Evolutionary conservation across 2,329 filamentous ascomycete genomes (phyloP), one percentile per base, ranked within the genome.

Genomic region (Akanthomyces dipterigenus): DNA sequence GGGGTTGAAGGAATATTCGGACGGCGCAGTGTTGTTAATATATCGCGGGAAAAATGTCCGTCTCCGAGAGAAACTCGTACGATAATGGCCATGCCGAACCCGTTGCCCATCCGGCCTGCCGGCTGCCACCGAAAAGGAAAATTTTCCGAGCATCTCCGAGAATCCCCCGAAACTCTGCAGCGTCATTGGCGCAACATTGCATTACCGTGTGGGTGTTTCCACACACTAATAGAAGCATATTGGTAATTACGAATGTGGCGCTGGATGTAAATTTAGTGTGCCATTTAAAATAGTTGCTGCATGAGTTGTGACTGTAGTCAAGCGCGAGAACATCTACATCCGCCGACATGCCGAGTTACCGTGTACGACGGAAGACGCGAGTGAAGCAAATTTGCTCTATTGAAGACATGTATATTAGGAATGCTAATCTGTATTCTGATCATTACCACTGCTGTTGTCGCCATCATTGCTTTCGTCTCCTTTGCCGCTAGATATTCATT

Each of bases 21-120:
- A 36, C 34, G 45, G 45, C 24, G 26, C 12, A n/a, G 24, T 43
- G 36, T 45, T 34, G 38, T 53, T 51, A 18, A 60, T 60, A 60
- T 60, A 60, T 51, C 34, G 48, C 26, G 48, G 4, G 48, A 48
- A 34, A 40, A 22, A 14, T 24, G 26, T 2, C 24, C 11, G 28
- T 20, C 11, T 46, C 58, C 49, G 58, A 22, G 54, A 60, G 49
- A 60, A 60, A 60, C 48, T 60, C 58, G 58, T 60, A 60, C 58
- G 58, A 60, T 54, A 60, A 60, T 54, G 18, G 6, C 26, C 22
- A 43, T 2, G 36, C 46, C 38, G 38, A 51, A 60, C 16, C 56
- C 48, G 46, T 18, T 26, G 38, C 26, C 36, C 46, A 60, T 36
- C 48, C 48, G 24, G 48, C 36, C 22, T 22, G 34, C 55, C 22